A percentile compares a stretch with the other conserved stretches of the same genome.
Evolutionary conservation across 345 rosid species (phyloP).

Genomic region (Laguncularia racemosa): DNA sequence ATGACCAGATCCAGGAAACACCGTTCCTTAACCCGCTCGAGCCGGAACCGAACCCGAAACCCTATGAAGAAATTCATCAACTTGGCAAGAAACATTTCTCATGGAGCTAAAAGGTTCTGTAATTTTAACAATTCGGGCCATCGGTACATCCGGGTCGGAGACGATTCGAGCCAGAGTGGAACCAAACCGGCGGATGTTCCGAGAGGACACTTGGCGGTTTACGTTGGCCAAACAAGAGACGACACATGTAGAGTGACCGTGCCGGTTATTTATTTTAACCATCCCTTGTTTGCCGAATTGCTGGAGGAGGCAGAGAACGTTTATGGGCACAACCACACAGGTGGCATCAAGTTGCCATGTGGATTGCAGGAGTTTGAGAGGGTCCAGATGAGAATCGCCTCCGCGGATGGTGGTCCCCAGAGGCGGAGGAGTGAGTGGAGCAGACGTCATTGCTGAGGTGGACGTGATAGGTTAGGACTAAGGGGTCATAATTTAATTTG

Average conservation of each 20-base stretch:
- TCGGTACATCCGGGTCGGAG: slow-evolving; percentile 6
- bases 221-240: slow-evolving; percentile 51
- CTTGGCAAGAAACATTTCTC: not conserved
- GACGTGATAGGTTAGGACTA: no score
- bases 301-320: slow-evolving; percentile 66
- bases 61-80: not conserved
- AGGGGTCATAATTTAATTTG: no score
- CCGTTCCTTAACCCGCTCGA: not conserved
- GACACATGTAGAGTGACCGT: slow-evolving; percentile 45
- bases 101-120: slow-evolving; percentile 1
- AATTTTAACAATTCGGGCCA: not conserved
- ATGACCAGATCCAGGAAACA: not conserved
- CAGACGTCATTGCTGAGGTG: not conserved
- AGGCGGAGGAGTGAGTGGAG: slow-evolving; percentile 13
- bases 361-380: slow-evolving; percentile 70
- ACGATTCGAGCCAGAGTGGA: not conserved
- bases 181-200: slow-evolving; percentile 32
- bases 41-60: not conserved
- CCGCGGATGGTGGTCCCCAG: slow-evolving; percentile 47
- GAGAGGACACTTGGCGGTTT: slow-evolving; percentile 67
- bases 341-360: slow-evolving; percentile 76
- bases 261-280: slow-evolving; percentile 78
- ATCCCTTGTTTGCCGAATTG: slow-evolving; percentile 73
- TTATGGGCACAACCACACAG: slow-evolving; percentile 65
- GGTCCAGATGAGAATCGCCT: slow-evolving; percentile 65